phyloP scores from a whole-genome alignment of 2,329 filamentous ascomycete species.

The Metarhizium rileyi region DNA sequence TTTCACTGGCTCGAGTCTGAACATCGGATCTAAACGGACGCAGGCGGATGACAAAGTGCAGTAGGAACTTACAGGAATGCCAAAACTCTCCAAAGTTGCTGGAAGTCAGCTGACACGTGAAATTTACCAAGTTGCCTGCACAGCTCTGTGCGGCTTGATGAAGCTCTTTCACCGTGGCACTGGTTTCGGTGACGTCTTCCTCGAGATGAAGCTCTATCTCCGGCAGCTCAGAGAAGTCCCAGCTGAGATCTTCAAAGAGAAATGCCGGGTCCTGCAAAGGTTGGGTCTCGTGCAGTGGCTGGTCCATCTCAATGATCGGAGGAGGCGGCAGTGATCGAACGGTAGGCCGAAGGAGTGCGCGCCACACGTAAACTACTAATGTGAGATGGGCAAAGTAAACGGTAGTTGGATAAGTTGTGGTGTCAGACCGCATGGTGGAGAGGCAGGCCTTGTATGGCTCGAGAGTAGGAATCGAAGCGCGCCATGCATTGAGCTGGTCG shows the following conservation, averaged over 20 bases:
- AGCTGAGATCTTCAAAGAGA: conserved; percentile 7
- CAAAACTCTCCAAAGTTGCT: conserved; percentile 10
- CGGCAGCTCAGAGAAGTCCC: conserved; percentile 8
- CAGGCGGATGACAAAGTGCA: too few species aligned
- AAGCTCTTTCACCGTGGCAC: conserved; percentile 9
- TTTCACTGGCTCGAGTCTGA: too few species aligned
- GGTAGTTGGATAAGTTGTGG: conserved; percentile 4
- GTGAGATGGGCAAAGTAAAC: conserved; percentile 10
- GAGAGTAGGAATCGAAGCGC: conserved; percentile 1
- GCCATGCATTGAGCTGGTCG: conserved; percentile 9
- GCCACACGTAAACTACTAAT: conserved; percentile 8
- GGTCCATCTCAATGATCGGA: conserved; percentile 7
- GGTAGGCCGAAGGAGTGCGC: conserved; percentile 9
- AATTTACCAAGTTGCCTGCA: neutral
- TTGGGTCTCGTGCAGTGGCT: neutral
- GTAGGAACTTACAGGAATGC: conserved; percentile 10
- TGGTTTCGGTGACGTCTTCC: conserved; percentile 6
- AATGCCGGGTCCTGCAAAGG: neutral
- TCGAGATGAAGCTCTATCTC: conserved; percentile 10
- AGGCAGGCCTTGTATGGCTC: neutral
- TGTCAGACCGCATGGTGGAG: neutral
- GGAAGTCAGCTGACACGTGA: too few species aligned
- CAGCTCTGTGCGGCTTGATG: conserved; percentile 9
- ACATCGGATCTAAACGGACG: too few species aligned
- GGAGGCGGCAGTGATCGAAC: conserved; percentile 9